Percentiles rank a stretch among this genome's conserved stretches.
phyloP scores from a whole-genome alignment of 2,329 filamentous ascomycete genomes.

The Allantophomopsis lycopodina region DNA sequence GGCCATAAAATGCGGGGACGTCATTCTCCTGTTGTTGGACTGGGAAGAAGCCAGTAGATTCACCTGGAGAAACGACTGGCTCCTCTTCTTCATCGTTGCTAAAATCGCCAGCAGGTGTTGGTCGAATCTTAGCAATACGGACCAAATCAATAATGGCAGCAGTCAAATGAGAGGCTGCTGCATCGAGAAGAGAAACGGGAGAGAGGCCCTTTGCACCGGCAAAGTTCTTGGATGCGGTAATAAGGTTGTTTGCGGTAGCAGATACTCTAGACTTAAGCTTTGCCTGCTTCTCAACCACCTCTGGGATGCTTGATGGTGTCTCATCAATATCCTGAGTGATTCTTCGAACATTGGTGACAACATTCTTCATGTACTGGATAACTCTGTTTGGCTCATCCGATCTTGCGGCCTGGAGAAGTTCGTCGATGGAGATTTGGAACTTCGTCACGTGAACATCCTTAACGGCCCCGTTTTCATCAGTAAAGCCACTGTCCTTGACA shows the following conservation, averaged over 20 bases:
- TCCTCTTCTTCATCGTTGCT: constrained; percentile 62
- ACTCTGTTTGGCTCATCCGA: constrained; percentile 60
- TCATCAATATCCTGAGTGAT: constrained; percentile 73
- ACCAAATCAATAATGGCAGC: constrained; percentile 77
- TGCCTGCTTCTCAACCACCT: constrained; percentile 40
- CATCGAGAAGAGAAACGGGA: constrained; percentile 86
- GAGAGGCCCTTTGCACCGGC: constrained; percentile 70
- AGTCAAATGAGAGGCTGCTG: constrained; percentile 81
- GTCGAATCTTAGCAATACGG: constrained; percentile 68
- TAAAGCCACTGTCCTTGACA: constrained; percentile 52
- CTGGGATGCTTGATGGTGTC: constrained; percentile 32
- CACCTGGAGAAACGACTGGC: constrained; percentile 44
- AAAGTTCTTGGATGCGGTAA: constrained; percentile 90
- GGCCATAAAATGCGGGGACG: constrained; percentile 39
- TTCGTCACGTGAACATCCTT: constrained; percentile 89
- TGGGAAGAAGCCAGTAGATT: constrained; percentile 57
- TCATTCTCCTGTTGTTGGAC: constrained; percentile 25
- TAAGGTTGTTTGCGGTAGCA: constrained; percentile 89
- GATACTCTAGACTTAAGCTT: constrained; percentile 74
- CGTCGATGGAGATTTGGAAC: constrained; percentile 90
- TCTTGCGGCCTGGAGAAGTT: constrained; percentile 68
- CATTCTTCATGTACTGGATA: constrained; percentile 75
- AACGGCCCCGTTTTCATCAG: constrained; percentile 61
- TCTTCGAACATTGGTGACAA: constrained; percentile 68
- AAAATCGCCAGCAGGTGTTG: constrained; percentile 62